Percentiles rank a stretch among this genome's conserved stretches.
Evolutionary conservation across 371 early-diverging fungal species (phyloP).

Genomic region (Parasitella parasitica): DNA sequence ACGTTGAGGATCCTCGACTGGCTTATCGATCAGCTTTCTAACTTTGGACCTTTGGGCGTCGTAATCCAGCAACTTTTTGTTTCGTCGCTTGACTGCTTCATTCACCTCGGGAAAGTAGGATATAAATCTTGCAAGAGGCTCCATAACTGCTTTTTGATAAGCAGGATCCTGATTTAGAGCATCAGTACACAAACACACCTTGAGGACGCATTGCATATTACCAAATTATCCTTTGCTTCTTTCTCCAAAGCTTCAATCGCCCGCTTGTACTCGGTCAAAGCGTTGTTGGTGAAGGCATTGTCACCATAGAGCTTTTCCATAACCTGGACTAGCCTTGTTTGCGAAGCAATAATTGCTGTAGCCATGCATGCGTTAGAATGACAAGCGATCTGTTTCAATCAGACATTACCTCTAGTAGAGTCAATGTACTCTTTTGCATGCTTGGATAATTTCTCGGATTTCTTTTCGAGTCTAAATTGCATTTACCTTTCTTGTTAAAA

Average conservation of each 20-base stretch:
- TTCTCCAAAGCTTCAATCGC: slow-evolving; percentile 81
- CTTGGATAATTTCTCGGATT: slow-evolving; percentile 76
- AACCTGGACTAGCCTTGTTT: slow-evolving; percentile 79
- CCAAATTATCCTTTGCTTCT: slow-evolving; percentile 71
- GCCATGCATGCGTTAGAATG: slow-evolving; percentile 54
- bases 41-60: slow-evolving; percentile 73
- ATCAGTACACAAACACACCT: not conserved
- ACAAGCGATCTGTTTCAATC: slow-evolving; percentile 42
- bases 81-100: slow-evolving; percentile 81
- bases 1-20: slow-evolving; percentile 67
- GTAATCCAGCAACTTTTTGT: slow-evolving; percentile 85
- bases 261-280: slow-evolving; percentile 68
- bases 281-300: slow-evolving; percentile 40
- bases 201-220: too few species aligned
- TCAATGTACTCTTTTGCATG: slow-evolving; percentile 87
- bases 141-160: slow-evolving; percentile 78
- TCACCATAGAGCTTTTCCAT: slow-evolving; percentile 73
- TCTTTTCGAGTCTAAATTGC: slow-evolving; percentile 68
- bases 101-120: slow-evolving; percentile 90
- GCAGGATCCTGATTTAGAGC: slow-evolving; percentile 57
- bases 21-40: slow-evolving; percentile 75
- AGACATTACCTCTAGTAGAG: slow-evolving; percentile 59
- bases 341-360: slow-evolving; percentile 80
- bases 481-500: not conserved
- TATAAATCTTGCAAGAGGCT: slow-evolving; percentile 79